Evolutionary conservation across 352 stramenopile genomes (phyloP).

Genomic region (Pythium sp.): DNA sequence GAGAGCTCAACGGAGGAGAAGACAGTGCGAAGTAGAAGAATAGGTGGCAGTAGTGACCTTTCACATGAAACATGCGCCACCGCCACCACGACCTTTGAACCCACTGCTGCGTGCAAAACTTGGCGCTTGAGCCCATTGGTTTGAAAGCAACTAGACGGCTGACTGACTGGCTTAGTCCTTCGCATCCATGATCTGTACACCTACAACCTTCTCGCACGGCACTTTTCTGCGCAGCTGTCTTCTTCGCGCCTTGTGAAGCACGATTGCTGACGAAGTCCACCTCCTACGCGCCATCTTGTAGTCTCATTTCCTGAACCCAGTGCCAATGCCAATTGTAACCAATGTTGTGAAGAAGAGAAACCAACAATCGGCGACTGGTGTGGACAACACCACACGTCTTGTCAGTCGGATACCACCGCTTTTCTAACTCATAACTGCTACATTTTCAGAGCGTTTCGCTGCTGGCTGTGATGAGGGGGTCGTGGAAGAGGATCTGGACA

Average conservation of each 20-base stretch:
- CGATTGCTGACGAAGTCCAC: too few relatives aligned
- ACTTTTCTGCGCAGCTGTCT: too few relatives aligned
- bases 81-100: neutral
- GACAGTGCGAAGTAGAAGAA: neutral
- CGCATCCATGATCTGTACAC: too few relatives aligned
- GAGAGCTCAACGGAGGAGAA: neutral
- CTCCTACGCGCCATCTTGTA: too few relatives aligned
- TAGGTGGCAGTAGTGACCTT: neutral
- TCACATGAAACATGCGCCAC: neutral
- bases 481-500: constrained; percentile 5
- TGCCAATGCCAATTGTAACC: too few relatives aligned
- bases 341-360: too few relatives aligned
- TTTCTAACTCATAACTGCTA: neutral
- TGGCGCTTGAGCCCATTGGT: neutral
- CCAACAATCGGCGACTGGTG: neutral
- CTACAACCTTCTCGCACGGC: too few relatives aligned
- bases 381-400: neutral
- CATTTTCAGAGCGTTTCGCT: neutral
- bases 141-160: too few relatives aligned
- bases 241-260: too few relatives aligned
- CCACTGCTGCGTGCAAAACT: neutral
- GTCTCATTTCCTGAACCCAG: too few relatives aligned
- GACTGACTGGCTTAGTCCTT: too few relatives aligned
- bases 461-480: neutral
- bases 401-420: neutral